These are phyloP conservation scores for Lycium ferocissimum DNA, from an alignment of 257 asterid genomes.

Conservation along the genomic window DNA sequence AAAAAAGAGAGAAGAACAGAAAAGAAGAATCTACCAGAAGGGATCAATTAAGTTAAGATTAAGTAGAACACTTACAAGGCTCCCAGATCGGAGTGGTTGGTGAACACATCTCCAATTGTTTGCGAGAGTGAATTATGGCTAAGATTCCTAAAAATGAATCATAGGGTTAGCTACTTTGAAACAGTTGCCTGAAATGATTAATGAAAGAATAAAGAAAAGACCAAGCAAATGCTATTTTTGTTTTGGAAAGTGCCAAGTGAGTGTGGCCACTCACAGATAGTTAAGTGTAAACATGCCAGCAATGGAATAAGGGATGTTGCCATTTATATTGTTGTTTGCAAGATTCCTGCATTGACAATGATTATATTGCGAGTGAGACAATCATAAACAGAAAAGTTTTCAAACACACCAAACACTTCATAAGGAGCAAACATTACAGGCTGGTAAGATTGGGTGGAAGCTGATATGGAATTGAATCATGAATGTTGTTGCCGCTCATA, in stretches of 20 bases:
- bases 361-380: slow-evolving; percentile 27
- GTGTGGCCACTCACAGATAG: slow-evolving; percentile 71
- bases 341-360: slow-evolving; percentile 71
- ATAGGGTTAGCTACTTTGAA: slow-evolving; percentile 38
- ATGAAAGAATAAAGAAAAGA: slow-evolving; percentile 11
- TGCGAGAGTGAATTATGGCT: slow-evolving; percentile 74
- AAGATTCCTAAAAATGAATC: slow-evolving; percentile 64
- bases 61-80: slow-evolving; percentile 55
- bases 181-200: neutral
- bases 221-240: slow-evolving; percentile 20
- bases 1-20: neutral
- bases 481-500: slow-evolving; percentile 82
- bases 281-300: slow-evolving; percentile 58
- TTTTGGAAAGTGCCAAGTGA: neutral
- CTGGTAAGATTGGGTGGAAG: slow-evolving; percentile 82
- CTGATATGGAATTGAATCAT: slow-evolving; percentile 80
- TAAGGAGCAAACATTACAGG: slow-evolving; percentile 64
- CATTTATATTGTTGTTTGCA: slow-evolving; percentile 80
- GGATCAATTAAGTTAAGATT: slow-evolving; percentile 21
- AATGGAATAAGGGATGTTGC: slow-evolving; percentile 82
- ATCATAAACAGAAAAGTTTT: slow-evolving; percentile 30
- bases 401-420: slow-evolving; percentile 35
- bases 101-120: slow-evolving; percentile 82
- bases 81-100: slow-evolving; percentile 66
- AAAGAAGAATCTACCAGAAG: neutral